Evolutionary conservation across 2,329 filamentous ascomycete genomes (phyloP).

Genomic region (Alternaria consortialis): DNA sequence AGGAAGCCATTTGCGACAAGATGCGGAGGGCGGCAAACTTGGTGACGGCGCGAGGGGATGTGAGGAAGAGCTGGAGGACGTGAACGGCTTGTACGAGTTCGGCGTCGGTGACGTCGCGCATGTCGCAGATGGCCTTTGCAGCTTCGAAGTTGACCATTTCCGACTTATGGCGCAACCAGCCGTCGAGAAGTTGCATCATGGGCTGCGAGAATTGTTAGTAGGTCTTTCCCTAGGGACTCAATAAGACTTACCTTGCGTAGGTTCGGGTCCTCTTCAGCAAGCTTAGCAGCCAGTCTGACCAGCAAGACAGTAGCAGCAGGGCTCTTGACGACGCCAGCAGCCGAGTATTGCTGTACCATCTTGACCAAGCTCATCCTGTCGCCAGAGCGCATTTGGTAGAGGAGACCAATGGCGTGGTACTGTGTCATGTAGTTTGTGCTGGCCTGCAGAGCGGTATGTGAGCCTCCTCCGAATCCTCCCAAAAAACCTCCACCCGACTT

Average conservation of each 20-base stretch:
- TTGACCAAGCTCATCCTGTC: conserved; percentile 98
- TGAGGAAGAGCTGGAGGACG: conserved; percentile 94
- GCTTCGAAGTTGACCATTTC: conserved; percentile 95
- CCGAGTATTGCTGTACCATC: conserved; percentile 99
- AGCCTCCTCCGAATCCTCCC: conserved; percentile 86
- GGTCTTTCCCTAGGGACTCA: too few relatives aligned
- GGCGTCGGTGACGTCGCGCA: conserved; percentile 89
- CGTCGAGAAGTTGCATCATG: conserved; percentile 96
- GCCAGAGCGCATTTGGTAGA: conserved; percentile 97
- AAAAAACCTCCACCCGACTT: conserved; percentile 92
- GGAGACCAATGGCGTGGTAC: conserved; percentile 95
- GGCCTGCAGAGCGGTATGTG: conserved; percentile 73
- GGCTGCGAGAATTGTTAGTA: conserved; percentile 58
- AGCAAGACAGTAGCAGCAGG: conserved; percentile 92
- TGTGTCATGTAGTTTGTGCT: conserved; percentile 95
- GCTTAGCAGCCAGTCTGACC: conserved; percentile 88
- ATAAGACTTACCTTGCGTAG: conserved; percentile 68
- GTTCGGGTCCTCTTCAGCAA: conserved; percentile 90
- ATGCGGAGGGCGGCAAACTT: conserved; percentile 98
- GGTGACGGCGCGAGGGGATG: conserved; percentile 91
- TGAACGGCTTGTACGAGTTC: conserved; percentile 94
- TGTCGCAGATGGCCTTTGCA: conserved; percentile 95
- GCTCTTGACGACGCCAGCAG: conserved; percentile 91
- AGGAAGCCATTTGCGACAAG: conserved; percentile 93
- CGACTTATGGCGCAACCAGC: conserved; percentile 97